phyloP scores from a whole-genome alignment of 306 rosid species.

The Abrus precatorius region DNA sequence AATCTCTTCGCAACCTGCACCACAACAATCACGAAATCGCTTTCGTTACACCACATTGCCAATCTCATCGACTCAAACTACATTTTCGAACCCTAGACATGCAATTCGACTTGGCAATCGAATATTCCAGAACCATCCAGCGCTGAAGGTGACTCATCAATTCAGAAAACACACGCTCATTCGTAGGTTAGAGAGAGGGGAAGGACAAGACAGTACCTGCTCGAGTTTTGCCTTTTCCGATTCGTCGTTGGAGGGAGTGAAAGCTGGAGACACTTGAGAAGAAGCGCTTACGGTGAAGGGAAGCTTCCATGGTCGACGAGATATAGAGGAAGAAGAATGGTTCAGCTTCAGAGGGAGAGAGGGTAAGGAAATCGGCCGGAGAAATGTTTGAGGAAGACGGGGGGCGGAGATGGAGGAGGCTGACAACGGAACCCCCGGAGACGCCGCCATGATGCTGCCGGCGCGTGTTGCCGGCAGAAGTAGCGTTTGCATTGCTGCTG shows the following conservation, averaged over 20 bases:
- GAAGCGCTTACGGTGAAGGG: constrained; percentile 56
- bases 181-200: neutral
- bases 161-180: constrained; percentile 12
- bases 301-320: constrained; percentile 48
- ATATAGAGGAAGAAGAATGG: constrained; percentile 40
- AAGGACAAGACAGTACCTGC: constrained; percentile 60
- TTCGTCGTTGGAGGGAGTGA: constrained; percentile 62
- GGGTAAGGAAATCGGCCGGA: constrained; percentile 44
- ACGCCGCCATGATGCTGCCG: constrained; percentile 55
- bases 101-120: constrained; percentile 5
- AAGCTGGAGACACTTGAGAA: constrained; percentile 61
- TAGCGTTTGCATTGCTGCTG: constrained; percentile 71
- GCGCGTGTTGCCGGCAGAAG: constrained; percentile 66
- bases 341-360: constrained; percentile 39
- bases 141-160: neutral
- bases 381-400: constrained; percentile 45
- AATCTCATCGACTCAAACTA: neutral
- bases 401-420: constrained; percentile 35
- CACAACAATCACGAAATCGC: constrained; percentile 17
- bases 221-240: constrained; percentile 82
- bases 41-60: constrained; percentile 21
- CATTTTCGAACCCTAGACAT: constrained; percentile 39
- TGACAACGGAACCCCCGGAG: constrained; percentile 31
- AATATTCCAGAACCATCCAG: constrained; percentile 19
- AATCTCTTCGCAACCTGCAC: constrained; percentile 87